Evolutionary conservation across 768 basidiomycete species (phyloP).

Genomic region (Kwoniella dendrophila): DNA sequence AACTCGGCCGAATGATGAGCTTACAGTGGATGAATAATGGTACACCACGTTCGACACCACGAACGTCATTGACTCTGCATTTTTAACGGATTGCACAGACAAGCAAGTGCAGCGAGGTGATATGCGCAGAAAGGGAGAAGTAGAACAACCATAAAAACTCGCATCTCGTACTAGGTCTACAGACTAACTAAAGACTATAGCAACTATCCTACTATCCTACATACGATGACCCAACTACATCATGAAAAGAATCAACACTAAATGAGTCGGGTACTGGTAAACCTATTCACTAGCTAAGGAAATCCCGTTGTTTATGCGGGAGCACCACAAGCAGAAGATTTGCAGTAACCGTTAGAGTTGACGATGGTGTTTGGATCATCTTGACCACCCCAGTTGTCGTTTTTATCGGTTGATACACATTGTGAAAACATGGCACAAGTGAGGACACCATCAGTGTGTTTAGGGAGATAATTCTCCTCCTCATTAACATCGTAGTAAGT

Average conservation of each 20-base stretch:
- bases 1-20: too few species aligned
- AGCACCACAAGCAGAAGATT: slow-evolving; percentile 26
- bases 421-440: slow-evolving; percentile 42
- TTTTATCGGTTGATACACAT: slow-evolving; percentile 32
- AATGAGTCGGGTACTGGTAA: slow-evolving; percentile 1
- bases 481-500: slow-evolving; percentile 37
- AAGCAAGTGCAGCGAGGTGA: too few species aligned
- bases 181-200: too few species aligned
- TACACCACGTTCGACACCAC: too few species aligned
- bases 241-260: slow-evolving; percentile 2
- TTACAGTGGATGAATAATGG: too few species aligned
- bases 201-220: too few species aligned
- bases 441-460: slow-evolving; percentile 37
- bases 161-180: too few species aligned
- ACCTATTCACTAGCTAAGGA: slow-evolving; percentile 1
- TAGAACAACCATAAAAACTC: too few species aligned
- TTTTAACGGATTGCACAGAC: too few species aligned
- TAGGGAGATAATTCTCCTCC: slow-evolving; percentile 31
- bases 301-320: slow-evolving; percentile 3
- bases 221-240: neutral
- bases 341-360: slow-evolving; percentile 45
- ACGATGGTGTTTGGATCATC: slow-evolving; percentile 39
- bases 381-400: slow-evolving; percentile 42
- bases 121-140: too few species aligned
- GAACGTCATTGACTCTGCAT: too few species aligned